A percentile compares a stretch with the other conserved stretches of the same genome.
phyloP scores from a whole-genome alignment of 208 protist species.

The Wallacemonas sp. region DNA sequence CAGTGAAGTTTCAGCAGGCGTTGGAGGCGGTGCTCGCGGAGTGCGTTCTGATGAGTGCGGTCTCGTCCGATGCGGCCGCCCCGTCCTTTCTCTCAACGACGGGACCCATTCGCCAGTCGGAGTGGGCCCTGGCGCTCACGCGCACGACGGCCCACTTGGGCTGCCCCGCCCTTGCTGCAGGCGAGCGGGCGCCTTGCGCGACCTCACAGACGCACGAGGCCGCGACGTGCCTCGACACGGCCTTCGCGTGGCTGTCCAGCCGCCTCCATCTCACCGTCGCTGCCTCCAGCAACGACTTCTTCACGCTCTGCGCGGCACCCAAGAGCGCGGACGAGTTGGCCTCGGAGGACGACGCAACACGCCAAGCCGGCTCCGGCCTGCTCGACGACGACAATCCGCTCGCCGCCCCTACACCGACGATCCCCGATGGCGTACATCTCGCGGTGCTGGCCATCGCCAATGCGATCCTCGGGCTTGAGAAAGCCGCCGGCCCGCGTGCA shows the following conservation, averaged over 20 bases:
- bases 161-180: too few species aligned
- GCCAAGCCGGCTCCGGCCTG: not conserved
- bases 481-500: too few species aligned
- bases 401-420: constrained; percentile 4
- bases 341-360: not conserved
- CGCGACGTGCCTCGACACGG: not conserved
- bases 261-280: not conserved
- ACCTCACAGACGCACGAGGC: not conserved
- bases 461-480: constrained; percentile 27
- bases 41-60: not conserved
- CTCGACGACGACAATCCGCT: constrained; percentile 13
- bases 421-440: constrained; percentile 27
- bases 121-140: too few species aligned
- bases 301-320: not conserved
- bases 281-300: not conserved
- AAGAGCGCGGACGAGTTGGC: not conserved
- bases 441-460: constrained; percentile 31
- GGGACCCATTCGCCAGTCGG: too few species aligned
- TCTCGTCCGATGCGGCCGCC: not conserved
- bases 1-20: not conserved
- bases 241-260: constrained; percentile 6
- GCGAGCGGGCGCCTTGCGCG: too few species aligned
- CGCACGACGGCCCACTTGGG: too few species aligned
- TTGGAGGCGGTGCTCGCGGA: not conserved
- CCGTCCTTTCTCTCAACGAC: too few species aligned